A percentile compares a stretch with the other conserved stretches of the same genome.
Conservation (phyloP, 164 flowering plant genomes). For the Chimonanthus praecox region DNA sequence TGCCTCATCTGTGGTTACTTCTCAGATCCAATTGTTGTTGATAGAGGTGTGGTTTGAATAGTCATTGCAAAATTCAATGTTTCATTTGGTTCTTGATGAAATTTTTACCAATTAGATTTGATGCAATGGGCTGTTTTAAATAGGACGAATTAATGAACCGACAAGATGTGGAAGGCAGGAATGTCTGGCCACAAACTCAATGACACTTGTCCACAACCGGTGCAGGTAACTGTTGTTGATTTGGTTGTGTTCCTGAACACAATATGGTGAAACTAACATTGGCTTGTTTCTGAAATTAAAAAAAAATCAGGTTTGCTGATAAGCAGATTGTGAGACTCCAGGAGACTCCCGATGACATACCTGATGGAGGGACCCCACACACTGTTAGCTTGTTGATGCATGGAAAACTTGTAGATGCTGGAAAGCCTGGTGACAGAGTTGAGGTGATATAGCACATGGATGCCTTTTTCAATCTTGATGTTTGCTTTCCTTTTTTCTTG, state of each 20-base stretch:
- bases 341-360: slow-evolving; percentile 99
- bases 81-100: background rate
- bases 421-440: slow-evolving; percentile 96
- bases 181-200: slow-evolving; percentile 75
- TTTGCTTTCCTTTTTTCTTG: background rate
- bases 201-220: slow-evolving; percentile 86
- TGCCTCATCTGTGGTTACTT: slow-evolving; percentile 86
- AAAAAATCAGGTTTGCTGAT: slow-evolving; percentile 65
- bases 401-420: slow-evolving; percentile 88
- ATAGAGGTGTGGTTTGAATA: slow-evolving; percentile 57
- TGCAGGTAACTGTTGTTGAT: slow-evolving; percentile 60
- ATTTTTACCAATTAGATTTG: slow-evolving; percentile 7
- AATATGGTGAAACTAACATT: background rate
- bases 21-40: slow-evolving; percentile 79
- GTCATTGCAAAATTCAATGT: background rate
- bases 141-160: slow-evolving; percentile 86
- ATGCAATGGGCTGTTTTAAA: slow-evolving; percentile 1
- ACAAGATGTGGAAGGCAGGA: slow-evolving; percentile 60
- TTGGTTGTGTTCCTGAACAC: background rate
- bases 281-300: background rate
- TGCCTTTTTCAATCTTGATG: background rate
- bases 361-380: slow-evolving; percentile 98
- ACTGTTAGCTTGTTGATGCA: slow-evolving; percentile 98
- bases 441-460: slow-evolving; percentile 46
- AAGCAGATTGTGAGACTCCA: slow-evolving; percentile 96